Percentiles rank a stretch among this genome's conserved stretches.
Conservation (phyloP, 73 alveolate species). For the Urostyla sp. region DNA sequence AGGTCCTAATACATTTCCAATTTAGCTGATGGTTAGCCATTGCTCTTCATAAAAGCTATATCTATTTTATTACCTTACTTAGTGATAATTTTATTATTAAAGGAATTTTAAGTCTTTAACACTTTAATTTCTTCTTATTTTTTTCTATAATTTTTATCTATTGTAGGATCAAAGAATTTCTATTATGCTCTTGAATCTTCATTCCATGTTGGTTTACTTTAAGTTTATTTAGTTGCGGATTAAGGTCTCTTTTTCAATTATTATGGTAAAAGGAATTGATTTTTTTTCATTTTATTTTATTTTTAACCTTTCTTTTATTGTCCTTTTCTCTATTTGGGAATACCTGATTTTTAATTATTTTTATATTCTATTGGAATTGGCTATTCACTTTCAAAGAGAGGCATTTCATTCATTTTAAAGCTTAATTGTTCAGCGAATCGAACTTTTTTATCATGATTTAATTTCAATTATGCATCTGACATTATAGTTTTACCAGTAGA, state of each 20-base stretch:
- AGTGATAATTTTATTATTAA: background rate
- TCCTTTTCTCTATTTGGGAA: background rate
- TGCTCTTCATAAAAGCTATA: slow-evolving; percentile 25
- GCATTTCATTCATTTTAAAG: background rate
- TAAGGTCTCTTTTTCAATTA: slow-evolving; percentile 2
- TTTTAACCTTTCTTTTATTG: background rate
- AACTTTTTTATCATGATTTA: slow-evolving; percentile 39
- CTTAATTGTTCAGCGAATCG: slow-evolving; percentile 26
- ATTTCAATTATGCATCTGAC: slow-evolving; percentile 27
- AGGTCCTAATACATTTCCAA: slow-evolving; percentile 44
- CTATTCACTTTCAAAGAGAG: slow-evolving; percentile 3
- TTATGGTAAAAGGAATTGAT: background rate
- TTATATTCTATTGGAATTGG: slow-evolving; percentile 24
- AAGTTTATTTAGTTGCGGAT: background rate
- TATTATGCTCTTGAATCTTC: slow-evolving; percentile 13
- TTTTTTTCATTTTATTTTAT: background rate
- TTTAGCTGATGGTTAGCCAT: slow-evolving; percentile 26
- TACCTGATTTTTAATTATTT: slow-evolving; percentile 13
- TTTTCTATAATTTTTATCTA: slow-evolving; percentile 3
- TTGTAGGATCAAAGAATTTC: slow-evolving; percentile 15
- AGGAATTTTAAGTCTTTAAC: slow-evolving; percentile 3
- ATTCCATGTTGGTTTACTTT: slow-evolving; percentile 15
- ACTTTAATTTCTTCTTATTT: background rate
- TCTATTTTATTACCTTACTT: slow-evolving; percentile 43
- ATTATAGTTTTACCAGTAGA: background rate